Base-by-base conservation (phyloP, 2,329 filamentous ascomycete species). In the Penicillium sclerotiorum region DNA sequence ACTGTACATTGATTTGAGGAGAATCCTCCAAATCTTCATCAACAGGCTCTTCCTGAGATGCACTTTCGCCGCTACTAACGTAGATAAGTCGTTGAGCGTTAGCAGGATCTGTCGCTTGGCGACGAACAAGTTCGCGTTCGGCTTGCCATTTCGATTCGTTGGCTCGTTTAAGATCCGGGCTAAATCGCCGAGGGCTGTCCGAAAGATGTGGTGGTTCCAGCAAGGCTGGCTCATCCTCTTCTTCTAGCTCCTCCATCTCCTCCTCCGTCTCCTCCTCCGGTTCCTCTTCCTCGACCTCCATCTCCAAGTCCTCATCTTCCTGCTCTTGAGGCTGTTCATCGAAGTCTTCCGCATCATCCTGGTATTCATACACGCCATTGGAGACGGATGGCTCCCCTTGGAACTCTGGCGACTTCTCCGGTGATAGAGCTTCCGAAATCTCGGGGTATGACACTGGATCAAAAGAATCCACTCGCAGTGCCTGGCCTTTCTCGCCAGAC, bases 111-210 rank as follows among this genome's bases (percentile, higher is more conserved):
- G 73, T 60, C 39, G 77, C 77, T 43, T 76, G 64, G 18, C 65
- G 68, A 49, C 73, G 75, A 21, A 77, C 66, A 9, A 66, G 68
- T 47, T 76, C 71, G 49, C 75, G 70, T 57, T 77, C 74, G 15
- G 64, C 63, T 49, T 27, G 56, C 64, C 63, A 46, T 46, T 11
- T 8, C 18, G 76, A 68, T 21, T 67, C 65, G 44, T 52, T 62
- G 45, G 30, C 37, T 35, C 45, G 44, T 37, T 18, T 35, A 5
- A 21, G 12, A 9, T 23, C 27, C 1, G 44, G 40, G 13, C 40
- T 47, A 18, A 27, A 39, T 25, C 39, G 49, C 6, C 32, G 21
- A 1, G 41, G 28, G 13, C 39, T 30, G 21, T 20, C 21, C 2
- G 18, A 27, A 13, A 25, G 6, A 9, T 36, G 35, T 6, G 51